Base-by-base conservation (phyloP, 164 flowering plant genomes). In the Umbellularia californica region DNA sequence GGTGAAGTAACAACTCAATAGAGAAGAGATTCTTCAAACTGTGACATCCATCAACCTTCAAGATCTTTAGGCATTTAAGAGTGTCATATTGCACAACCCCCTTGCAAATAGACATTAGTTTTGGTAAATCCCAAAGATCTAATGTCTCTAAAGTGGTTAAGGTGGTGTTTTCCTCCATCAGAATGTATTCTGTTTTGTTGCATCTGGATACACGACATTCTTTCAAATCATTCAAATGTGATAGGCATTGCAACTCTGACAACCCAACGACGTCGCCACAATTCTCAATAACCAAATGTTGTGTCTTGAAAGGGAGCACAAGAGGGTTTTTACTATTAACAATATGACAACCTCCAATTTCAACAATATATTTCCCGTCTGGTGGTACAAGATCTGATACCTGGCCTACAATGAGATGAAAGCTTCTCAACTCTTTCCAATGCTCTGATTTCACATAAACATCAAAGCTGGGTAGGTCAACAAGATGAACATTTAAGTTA, bases 1-100 rank as follows among this genome's bases (percentile, higher is more conserved):
- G 20, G 23, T 70, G 14, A 17, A 24, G n/a, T 13, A 70, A 9
- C 41, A 50, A 20, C 19, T 47, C 58, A 14, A 70, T n/a, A 10
- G 72, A 23, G 24, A 70, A 70, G 3, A 70, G 25, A 50, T 58
- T 70, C 58, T 50, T 70, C 58, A 70, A 70, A 3, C 33, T 50
- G 5, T 47, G 58, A 70, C 72, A 70, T 11, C 72, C 17, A 1
- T 50, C 58, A 1, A 70, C 27, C 20, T 25, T 50, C 28, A 69
- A 41, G 22, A n/a, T 12, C 19, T 9, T n/a, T 1, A 70, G 72
- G 58, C 58, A 28, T 47, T 19, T 25, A 50, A 70, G 25, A 47
- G 1, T 70, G 27, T 24, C 72, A 47, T 30, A 10, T 70, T 20
- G 72, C 24, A 22, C 6, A 14, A 47, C 25, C 17, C 72, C 72